Evolutionary conservation across 2,329 filamentous ascomycete species (phyloP).

Genomic region (Huntiella abstrusa): DNA sequence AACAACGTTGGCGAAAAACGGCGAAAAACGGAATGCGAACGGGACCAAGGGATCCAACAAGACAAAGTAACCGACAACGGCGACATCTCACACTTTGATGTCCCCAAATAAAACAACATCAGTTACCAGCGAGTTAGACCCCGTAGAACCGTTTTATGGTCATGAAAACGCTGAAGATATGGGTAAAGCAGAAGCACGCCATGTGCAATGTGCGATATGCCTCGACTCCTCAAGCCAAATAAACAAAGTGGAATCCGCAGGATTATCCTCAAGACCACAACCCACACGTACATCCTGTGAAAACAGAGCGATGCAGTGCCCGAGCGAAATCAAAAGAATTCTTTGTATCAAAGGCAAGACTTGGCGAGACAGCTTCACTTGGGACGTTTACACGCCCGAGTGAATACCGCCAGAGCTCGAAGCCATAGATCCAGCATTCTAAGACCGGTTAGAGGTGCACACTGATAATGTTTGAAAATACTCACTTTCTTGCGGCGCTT

Average conservation of each 20-base stretch:
- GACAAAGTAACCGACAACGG: too few relatives aligned
- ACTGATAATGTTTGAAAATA: conserved; percentile 14
- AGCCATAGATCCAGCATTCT: conserved; percentile 29
- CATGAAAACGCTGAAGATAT: neutral
- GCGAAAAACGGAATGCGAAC: neutral
- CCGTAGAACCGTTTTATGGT: neutral
- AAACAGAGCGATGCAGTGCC: too few relatives aligned
- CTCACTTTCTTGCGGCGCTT: conserved; percentile 49
- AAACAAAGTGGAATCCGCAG: neutral
- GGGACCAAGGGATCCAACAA: neutral
- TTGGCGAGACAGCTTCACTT: neutral
- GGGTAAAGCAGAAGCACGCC: neutral
- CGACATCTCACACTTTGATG: neutral
- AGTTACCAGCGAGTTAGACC: neutral
- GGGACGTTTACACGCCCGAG: conserved; percentile 30
- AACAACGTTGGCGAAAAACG: neutral
- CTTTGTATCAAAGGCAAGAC: too few relatives aligned
- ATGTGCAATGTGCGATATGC: neutral
- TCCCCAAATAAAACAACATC: neutral
- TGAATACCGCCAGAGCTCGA: conserved; percentile 26
- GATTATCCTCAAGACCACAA: neutral
- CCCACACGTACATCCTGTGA: too few relatives aligned
- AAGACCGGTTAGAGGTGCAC: conserved; percentile 23
- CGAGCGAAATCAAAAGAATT: too few relatives aligned
- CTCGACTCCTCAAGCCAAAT: neutral